Evolutionary conservation across 768 basidiomycete species (phyloP).

Genomic region (Serpula lacrymans): DNA sequence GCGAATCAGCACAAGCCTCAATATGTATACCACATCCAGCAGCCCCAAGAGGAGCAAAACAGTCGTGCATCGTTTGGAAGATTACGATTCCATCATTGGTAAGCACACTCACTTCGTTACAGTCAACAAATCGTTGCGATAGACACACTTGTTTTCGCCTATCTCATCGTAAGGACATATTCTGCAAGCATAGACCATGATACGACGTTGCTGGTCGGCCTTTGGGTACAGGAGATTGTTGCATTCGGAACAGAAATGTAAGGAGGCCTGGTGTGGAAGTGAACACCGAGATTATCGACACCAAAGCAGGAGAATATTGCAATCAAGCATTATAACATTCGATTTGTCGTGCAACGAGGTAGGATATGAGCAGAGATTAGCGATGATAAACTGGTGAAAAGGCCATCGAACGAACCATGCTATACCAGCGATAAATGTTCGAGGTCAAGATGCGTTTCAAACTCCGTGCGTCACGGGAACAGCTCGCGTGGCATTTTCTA

Average conservation of each 20-base stretch:
- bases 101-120: slow-evolving; percentile 73
- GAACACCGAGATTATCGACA: neutral
- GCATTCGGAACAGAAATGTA: slow-evolving; percentile 92
- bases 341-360: no score
- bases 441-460: slow-evolving; percentile 19
- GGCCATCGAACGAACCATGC: slow-evolving; percentile 23
- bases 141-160: slow-evolving; percentile 86
- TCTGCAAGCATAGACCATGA: slow-evolving; percentile 88
- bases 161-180: slow-evolving; percentile 88
- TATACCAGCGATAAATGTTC: neutral
- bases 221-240: slow-evolving; percentile 94
- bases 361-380: slow-evolving; percentile 12
- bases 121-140: slow-evolving; percentile 88
- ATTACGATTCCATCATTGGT: neutral
- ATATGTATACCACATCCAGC: neutral
- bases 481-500: neutral
- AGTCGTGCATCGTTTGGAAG: no score
- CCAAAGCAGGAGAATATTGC: slow-evolving; percentile 1
- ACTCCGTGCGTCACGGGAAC: slow-evolving; percentile 25
- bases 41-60: neutral
- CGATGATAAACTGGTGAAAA: slow-evolving; percentile 3
- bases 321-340: no score
- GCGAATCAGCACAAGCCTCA: slow-evolving; percentile 7
- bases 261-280: slow-evolving; percentile 55
- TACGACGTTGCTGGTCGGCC: slow-evolving; percentile 80